Percentiles rank a stretch among this genome's conserved stretches.
These are phyloP conservation scores for Vitis hybrid DNA, from an alignment of 177 flowering plant genomes.

Conservation along the genomic window DNA sequence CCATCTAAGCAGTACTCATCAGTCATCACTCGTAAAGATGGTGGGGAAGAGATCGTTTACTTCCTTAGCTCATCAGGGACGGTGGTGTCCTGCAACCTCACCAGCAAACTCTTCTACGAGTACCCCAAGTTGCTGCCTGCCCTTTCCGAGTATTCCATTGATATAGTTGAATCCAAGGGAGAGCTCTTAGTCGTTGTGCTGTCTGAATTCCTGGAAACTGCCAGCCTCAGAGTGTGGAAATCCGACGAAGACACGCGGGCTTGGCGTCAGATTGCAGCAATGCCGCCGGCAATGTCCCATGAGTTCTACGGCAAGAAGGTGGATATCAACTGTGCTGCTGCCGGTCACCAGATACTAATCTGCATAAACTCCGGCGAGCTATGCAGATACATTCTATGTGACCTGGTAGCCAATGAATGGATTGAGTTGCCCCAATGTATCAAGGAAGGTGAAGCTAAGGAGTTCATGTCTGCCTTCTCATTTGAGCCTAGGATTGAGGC, in stretches of 20 bases:
- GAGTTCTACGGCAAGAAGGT: conserved; percentile 65
- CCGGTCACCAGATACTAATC: conserved; percentile 43
- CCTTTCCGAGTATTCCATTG: conserved; percentile 62
- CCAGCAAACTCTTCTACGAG: conserved; percentile 37
- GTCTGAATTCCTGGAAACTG: conserved; percentile 59
- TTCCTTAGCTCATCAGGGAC: conserved; percentile 64
- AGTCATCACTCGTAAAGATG: conserved; percentile 33
- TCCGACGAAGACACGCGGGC: conserved; percentile 34
- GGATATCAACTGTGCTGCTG: conserved; percentile 68
- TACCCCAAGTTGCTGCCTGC: conserved; percentile 62
- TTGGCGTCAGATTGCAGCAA: conserved; percentile 58
- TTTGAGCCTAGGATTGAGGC: conserved; percentile 82
- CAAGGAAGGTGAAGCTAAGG: conserved; percentile 37
- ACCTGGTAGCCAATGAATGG: conserved; percentile 52
- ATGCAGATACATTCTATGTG: conserved; percentile 38
- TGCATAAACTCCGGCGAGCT: conserved; percentile 48
- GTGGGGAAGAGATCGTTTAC: conserved; percentile 45
- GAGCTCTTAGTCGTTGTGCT: conserved; percentile 52
- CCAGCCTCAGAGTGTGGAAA: conserved; percentile 67
- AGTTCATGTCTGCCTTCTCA: conserved; percentile 62
- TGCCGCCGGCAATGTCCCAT: conserved; percentile 72
- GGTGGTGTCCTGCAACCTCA: conserved; percentile 49
- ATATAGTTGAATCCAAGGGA: conserved; percentile 58
- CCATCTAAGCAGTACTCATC: conserved; percentile 73
- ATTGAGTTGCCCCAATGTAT: conserved; percentile 48